phyloP scores from a whole-genome alignment of 2,329 filamentous ascomycete genomes.

The Colletotrichum sp. region DNA sequence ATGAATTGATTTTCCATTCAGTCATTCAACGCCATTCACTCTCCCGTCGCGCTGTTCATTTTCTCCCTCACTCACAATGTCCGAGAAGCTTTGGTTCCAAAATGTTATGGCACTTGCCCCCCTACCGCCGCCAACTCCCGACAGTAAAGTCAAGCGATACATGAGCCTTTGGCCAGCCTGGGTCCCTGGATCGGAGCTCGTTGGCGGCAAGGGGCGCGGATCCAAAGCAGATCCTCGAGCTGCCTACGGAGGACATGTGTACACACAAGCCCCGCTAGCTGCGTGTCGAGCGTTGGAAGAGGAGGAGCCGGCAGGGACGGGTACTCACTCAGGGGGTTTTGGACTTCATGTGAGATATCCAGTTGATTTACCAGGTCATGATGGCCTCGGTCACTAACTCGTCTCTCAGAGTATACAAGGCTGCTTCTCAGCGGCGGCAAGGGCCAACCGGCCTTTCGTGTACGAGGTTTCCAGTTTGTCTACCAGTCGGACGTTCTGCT shows the following conservation, averaged over 20 bases:
- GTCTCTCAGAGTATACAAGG: slow-evolving; percentile 56
- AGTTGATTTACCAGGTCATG: too few relatives aligned
- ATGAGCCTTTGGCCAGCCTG: slow-evolving; percentile 20
- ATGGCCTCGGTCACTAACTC: neutral
- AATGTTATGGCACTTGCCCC: slow-evolving; percentile 15
- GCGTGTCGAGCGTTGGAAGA: slow-evolving; percentile 33
- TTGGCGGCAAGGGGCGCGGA: slow-evolving; percentile 4
- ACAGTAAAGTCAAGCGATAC: slow-evolving; percentile 1
- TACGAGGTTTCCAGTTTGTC: slow-evolving; percentile 52
- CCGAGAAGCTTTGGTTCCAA: slow-evolving; percentile 1
- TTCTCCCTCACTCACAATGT: neutral
- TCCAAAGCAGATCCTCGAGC: slow-evolving; percentile 21
- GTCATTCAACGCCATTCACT: neutral
- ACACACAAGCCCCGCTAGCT: slow-evolving; percentile 39
- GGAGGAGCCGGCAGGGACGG: neutral
- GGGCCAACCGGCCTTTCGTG: slow-evolving; percentile 55
- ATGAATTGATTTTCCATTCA: neutral
- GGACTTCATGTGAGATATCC: slow-evolving; percentile 42
- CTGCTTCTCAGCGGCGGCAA: slow-evolving; percentile 55
- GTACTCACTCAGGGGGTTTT: slow-evolving; percentile 23
- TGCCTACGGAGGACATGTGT: slow-evolving; percentile 43
- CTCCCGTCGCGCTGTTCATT: neutral
- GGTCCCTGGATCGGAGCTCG: slow-evolving; percentile 15
- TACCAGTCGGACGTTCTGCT: slow-evolving; percentile 53
- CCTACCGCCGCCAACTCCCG: neutral